Conservation (phyloP, 257 asterid species). For the Striga asiatica region DNA sequence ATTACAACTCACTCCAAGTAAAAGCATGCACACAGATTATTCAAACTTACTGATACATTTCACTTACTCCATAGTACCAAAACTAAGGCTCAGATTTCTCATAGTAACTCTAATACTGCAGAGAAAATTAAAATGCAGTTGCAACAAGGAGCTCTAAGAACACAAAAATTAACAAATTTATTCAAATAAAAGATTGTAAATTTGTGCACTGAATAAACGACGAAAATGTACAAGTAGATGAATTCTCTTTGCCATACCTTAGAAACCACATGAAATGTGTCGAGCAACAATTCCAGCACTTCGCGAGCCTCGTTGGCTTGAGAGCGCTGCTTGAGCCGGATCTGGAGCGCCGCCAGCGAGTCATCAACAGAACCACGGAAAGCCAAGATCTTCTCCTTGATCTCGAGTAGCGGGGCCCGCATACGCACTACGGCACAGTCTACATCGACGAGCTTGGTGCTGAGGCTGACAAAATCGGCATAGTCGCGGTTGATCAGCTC, state of each 20-base stretch:
- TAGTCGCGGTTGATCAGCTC: conserved; percentile 90
- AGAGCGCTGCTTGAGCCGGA: conserved; percentile 73
- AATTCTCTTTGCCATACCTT: conserved; percentile 37
- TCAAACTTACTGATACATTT: not conserved
- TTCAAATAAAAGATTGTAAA: not conserved
- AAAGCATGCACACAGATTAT: not conserved
- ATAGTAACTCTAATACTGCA: not conserved
- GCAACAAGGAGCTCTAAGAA: conserved; percentile 1
- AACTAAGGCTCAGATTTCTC: not conserved
- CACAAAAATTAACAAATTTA: not conserved
- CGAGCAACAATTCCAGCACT: conserved; percentile 80
- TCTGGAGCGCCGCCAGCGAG: conserved; percentile 60
- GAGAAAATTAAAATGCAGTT: not conserved
- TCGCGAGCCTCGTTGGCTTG: conserved; percentile 84
- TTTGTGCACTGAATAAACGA: no score
- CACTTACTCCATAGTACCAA: not conserved
- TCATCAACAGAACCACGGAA: conserved; percentile 62
- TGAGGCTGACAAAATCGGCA: conserved; percentile 83
- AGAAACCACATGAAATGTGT: conserved; percentile 88
- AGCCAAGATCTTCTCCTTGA: conserved; percentile 67
- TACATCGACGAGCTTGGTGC: conserved; percentile 85
- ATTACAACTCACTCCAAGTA: not conserved
- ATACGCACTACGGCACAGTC: conserved; percentile 89
- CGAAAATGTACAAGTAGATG: not conserved
- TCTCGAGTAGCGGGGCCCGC: conserved; percentile 89